phyloP scores from a whole-genome alignment of 1,284 basidiomycete genomes.

The Tetrapyrgos nigripes region DNA sequence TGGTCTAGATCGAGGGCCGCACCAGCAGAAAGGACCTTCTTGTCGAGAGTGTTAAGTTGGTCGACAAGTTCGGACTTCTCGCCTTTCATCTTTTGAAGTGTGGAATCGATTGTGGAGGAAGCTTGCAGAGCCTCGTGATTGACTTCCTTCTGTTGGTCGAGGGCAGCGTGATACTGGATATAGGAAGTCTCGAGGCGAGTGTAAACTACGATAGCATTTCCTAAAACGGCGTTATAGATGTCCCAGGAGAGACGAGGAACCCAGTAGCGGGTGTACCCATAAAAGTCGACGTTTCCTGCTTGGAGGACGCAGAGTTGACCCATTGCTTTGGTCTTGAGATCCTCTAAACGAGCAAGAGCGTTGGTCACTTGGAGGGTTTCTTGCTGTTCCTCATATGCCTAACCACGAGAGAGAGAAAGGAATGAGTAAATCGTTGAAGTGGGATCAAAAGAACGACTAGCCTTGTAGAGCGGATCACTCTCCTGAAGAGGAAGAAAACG shows the following conservation, averaged over 20 bases:
- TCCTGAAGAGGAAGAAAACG: neutral
- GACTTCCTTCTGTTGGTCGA: neutral
- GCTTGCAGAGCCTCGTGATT: neutral
- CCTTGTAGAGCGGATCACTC: neutral
- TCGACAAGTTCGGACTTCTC: neutral
- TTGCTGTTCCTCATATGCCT: neutral
- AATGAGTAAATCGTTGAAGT: neutral
- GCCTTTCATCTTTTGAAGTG: neutral
- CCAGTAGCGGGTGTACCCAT: neutral
- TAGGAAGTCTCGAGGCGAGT: neutral
- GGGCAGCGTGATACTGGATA: slow-evolving; percentile 1
- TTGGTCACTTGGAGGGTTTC: neutral
- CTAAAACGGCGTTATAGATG: neutral
- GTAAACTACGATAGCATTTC: neutral
- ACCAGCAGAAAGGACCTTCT: neutral
- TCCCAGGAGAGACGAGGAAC: slow-evolving; percentile 1
- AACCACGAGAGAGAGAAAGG: too few species aligned
- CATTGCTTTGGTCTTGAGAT: neutral
- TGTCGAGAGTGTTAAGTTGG: neutral
- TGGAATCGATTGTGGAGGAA: neutral
- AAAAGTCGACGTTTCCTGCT: slow-evolving; percentile 2
- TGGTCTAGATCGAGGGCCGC: neutral
- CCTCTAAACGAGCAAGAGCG: too few species aligned
- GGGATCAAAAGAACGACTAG: neutral
- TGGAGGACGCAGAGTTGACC: neutral